Conservation (phyloP, 176 grass and related monocot species). For the Musa schizocarpa region DNA sequence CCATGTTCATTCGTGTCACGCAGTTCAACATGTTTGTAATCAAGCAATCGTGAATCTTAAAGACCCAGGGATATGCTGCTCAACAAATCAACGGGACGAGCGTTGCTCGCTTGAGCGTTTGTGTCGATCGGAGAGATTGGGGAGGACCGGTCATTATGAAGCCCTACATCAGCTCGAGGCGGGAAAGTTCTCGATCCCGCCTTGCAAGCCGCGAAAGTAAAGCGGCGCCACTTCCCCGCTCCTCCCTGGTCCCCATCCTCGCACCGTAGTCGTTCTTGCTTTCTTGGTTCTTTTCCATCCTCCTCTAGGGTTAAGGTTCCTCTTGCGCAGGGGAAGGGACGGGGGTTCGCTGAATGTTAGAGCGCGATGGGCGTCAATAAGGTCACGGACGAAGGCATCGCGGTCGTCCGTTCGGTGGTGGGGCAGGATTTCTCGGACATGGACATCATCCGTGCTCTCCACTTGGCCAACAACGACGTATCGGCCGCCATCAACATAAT, state of each 20-base stretch:
- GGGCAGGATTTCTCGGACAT: conserved; percentile 64
- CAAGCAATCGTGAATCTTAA: too few species aligned
- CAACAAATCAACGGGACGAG: too few species aligned
- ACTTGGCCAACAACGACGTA: conserved; percentile 69
- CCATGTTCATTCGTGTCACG: too few species aligned
- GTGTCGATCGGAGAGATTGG: too few species aligned
- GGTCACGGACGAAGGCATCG: conserved; percentile 50
- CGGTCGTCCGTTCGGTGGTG: conserved; percentile 62
- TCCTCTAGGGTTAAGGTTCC: neutral
- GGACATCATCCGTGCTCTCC: conserved; percentile 88
- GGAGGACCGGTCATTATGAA: too few species aligned
- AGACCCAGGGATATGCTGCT: too few species aligned
- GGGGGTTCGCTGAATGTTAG: neutral
- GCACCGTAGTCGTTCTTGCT: neutral
- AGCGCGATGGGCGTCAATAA: conserved; percentile 44
- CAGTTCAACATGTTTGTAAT: too few species aligned
- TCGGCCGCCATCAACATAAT: conserved; percentile 92
- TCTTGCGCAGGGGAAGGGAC: neutral
- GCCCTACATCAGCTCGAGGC: neutral
- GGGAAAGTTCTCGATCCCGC: neutral
- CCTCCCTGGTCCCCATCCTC: neutral
- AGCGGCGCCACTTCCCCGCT: neutral
- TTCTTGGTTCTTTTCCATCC: neutral
- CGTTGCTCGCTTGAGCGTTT: too few species aligned
- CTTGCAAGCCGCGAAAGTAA: neutral